Evolutionary conservation across 2,329 filamentous ascomycete species (phyloP), one percentile per base, ranked within the genome.

Genomic region (Aspergillus brunneoviolaceus): DNA sequence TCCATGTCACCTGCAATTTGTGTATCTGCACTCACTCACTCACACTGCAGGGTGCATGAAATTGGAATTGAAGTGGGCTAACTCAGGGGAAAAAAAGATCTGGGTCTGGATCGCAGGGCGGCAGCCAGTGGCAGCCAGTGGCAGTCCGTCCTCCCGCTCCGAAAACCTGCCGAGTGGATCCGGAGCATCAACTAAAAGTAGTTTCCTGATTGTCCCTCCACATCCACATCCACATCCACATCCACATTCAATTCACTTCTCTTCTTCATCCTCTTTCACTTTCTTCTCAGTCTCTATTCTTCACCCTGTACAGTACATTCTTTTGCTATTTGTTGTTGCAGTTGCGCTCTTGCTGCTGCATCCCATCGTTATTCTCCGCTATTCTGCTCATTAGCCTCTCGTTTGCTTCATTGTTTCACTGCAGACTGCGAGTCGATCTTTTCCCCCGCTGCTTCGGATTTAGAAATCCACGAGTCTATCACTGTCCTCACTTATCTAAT

Each of bases 51-150:
- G 11, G 33, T 35, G 33, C 33, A 35, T 12, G 33, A 42, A 42
- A n/a, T 16, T n/a, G 23, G 23, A 23, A 23, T 3, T 23, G 23
- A 23, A 23, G 23, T 23, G 23, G 4, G 23, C 23, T 23, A 23
- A 23, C 14, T 45, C 39, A 45, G 39, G 39, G 39, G 39, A 19
- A 45, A 45, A n/a, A 45, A 45, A 19, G 16, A 45, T 60, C 58
- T 31, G 51, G 49, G 49, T 23, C 60, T 53, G 58, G 47, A 55
- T 60, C 51, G 51, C 23, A 35, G n/a, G 14, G 14, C 33, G 42
- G 29, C 55, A 63, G 57, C 60, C 60, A 63, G 48, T 63, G 42
- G 39, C 55, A 63, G 57, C 60, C 60, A 62, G 48, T 62, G 29
- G 42, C 51, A 39, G 21, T 12, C 49, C 29, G 33, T 27, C 29